phyloP scores from a whole-genome alignment of 208 protist species.

The Acanthamoeba royreba region DNA sequence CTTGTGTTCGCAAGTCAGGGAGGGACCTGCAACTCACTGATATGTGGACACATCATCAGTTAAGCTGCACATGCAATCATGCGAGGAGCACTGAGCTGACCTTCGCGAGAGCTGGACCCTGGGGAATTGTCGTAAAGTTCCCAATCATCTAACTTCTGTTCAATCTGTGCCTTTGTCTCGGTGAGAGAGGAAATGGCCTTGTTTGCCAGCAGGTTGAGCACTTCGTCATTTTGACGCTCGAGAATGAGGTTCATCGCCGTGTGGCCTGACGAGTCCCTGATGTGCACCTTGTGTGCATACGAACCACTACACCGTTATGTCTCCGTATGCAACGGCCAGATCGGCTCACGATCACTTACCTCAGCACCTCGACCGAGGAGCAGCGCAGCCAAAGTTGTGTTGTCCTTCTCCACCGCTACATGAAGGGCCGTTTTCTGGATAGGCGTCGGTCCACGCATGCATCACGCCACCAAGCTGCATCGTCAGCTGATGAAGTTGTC shows the following conservation, averaged over 20 bases:
- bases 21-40: no score
- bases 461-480: background rate
- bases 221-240: constrained; percentile 1
- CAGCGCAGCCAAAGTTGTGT: background rate
- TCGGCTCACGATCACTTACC: no score
- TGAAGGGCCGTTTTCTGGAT: constrained; percentile 17
- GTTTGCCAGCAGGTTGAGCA: constrained; percentile 6
- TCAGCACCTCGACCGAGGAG: constrained; percentile 9
- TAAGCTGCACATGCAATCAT: no score
- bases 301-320: background rate
- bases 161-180: background rate
- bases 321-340: background rate
- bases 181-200: constrained; percentile 1
- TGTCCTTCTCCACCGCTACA: constrained; percentile 18
- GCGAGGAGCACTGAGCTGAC: no score
- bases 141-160: background rate
- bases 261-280: background rate
- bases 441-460: background rate
- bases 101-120: background rate
- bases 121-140: background rate
- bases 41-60: no score
- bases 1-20: no score
- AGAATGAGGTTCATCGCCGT: constrained; percentile 40
- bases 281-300: background rate
- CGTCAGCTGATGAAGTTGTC: no score